Conservation (phyloP, 2,329 filamentous ascomycete genomes). For the Diaporthe eres region DNA sequence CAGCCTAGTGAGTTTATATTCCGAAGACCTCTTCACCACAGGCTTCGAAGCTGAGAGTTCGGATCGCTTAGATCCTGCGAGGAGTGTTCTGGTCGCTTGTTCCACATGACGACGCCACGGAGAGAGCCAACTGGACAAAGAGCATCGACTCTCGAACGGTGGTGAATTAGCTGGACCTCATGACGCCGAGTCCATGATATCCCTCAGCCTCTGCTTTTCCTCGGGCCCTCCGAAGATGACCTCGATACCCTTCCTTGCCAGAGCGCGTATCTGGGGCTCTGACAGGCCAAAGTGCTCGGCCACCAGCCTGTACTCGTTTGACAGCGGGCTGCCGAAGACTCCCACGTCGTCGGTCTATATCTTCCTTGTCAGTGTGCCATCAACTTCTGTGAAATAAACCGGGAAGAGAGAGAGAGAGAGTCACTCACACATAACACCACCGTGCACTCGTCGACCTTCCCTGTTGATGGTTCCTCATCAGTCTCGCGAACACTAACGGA, state of each 20-base stretch:
- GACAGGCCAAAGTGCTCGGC: conserved; percentile 77
- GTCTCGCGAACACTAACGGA: neutral
- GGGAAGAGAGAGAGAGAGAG: neutral
- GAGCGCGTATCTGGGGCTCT: conserved; percentile 59
- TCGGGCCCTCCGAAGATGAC: conserved; percentile 76
- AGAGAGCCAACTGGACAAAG: neutral
- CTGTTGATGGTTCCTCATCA: neutral
- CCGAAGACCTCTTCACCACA: neutral
- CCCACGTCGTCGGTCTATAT: conserved; percentile 85
- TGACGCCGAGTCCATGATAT: conserved; percentile 61
- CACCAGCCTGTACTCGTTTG: conserved; percentile 82
- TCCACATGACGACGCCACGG: too few species aligned
- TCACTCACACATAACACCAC: conserved; percentile 78
- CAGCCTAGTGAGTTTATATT: neutral
- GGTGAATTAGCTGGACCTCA: neutral
- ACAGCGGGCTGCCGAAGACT: conserved; percentile 82
- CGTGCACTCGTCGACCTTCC: conserved; percentile 66
- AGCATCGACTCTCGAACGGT: neutral
- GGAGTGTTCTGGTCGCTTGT: neutral
- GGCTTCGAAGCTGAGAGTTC: neutral
- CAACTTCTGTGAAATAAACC: neutral
- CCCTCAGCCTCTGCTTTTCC: conserved; percentile 71
- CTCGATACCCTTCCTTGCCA: conserved; percentile 74
- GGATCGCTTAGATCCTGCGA: too few species aligned
- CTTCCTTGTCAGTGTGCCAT: conserved; percentile 71